Percentiles rank a stretch among this genome's conserved stretches.
Evolutionary conservation across 345 rosid genomes (phyloP).

Genomic region (Salix udensis): DNA sequence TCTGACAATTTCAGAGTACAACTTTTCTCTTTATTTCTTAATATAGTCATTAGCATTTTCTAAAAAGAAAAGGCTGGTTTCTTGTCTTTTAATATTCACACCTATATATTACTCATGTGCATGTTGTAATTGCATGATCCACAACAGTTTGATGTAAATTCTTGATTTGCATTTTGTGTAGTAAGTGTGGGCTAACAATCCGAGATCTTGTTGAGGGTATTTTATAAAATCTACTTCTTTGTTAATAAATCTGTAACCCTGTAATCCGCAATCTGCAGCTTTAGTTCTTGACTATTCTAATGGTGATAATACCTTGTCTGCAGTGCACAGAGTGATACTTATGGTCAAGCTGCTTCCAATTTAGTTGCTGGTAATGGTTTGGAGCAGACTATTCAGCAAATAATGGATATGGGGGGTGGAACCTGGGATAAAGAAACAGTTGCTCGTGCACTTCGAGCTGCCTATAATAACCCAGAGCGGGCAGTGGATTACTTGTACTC

Average conservation of each 20-base stretch:
- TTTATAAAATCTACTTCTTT: neutral
- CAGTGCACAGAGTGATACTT: conserved; percentile 61
- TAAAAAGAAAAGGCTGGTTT: no score
- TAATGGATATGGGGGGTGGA: conserved; percentile 98
- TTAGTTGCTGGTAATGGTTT: conserved; percentile 70
- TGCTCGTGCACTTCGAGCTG: conserved; percentile 90
- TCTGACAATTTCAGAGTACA: no score
- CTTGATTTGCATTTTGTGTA: no score
- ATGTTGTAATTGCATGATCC: no score
- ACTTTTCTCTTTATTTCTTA: no score
- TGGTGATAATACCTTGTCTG: conserved; percentile 9
- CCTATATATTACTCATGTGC: no score
- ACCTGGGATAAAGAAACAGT: conserved; percentile 95
- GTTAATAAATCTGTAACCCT: neutral
- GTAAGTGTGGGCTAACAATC: no score
- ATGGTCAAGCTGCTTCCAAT: conserved; percentile 85
- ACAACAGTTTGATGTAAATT: no score
- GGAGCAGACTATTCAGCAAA: conserved; percentile 71
- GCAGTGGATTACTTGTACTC: conserved; percentile 95
- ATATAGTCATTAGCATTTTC: no score
- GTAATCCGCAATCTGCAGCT: neutral
- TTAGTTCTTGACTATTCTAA: neutral
- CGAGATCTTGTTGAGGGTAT: no score
- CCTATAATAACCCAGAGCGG: conserved; percentile 96
- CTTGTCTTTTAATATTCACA: no score